Base-by-base conservation (phyloP, 2,329 filamentous ascomycete genomes). In the Cucurbitaria berberidis region DNA sequence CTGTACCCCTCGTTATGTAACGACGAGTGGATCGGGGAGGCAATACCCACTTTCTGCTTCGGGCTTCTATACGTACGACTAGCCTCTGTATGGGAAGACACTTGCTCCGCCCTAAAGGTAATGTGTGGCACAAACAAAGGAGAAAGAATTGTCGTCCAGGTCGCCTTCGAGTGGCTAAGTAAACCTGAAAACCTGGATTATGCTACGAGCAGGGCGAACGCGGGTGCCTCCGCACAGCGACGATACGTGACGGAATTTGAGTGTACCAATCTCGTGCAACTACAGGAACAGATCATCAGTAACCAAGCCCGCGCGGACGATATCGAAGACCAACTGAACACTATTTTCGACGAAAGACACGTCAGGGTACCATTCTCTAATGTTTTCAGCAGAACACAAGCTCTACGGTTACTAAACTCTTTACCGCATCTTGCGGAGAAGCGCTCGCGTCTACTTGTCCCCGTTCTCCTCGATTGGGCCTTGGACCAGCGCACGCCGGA, bases 11-110 rank as follows among this genome's bases (percentile, higher is more conserved):
- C 83, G 21, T 70, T 88, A 9, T 78, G 80, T 35, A 77, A 83
- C 2, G 81, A 84, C 32, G 84, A 84, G 1, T 90, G 88, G 85
- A 77, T 96, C 59, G 81, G 84, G 53, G 82, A 84, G 64, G 86
- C 91, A 6, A 83, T 98, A 26, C 90, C 93, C 0, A 82, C 85
- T 0, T 98, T 93, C 67, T 87, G 91, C 64, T 96, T 97, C 64
- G 95, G 95, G 43, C 84, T 97, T 75, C 82, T 98, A 54, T 95
- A 93, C 0, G 86, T 96, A 43, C 90, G 89, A 62, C 81, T 97
- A 60, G 85, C 92, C 0, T 91, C 91, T 30, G 81, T 96, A 5
- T 97, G 93, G 90, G 90, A 96, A 55, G 91, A 96, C 65, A 85
- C 90, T 0, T 86, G 89, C 45, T 84, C 86, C 48, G 86, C 90